Percentiles rank a stretch among this genome's conserved stretches.
Conservation (phyloP, 495 filamentous ascomycete species). For the Daldinia caldariorum region DNA sequence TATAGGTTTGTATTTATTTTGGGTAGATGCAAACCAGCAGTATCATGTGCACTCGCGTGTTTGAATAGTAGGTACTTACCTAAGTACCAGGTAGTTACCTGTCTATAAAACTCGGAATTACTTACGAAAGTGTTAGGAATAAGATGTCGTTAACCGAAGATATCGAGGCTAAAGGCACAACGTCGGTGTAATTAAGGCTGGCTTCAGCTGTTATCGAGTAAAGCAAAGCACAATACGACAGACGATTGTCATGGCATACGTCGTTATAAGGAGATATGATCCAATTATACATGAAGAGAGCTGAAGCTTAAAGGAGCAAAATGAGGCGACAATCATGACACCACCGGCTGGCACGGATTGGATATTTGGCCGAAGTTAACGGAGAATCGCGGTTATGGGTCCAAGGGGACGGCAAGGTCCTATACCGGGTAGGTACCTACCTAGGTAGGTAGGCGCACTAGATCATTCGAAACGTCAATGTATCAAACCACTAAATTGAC, state of each 20-base stretch:
- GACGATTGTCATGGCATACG: slow-evolving; percentile 1
- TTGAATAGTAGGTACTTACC: not conserved
- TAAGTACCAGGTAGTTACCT: no score
- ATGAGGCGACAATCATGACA: slow-evolving; percentile 33
- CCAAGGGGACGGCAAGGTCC: slow-evolving; percentile 17
- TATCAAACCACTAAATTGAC: slow-evolving; percentile 23
- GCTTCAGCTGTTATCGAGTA: slow-evolving; percentile 2
- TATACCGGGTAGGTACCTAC: no score
- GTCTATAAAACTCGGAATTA: not conserved
- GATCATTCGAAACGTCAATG: slow-evolving; percentile 11
- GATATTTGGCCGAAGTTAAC: slow-evolving; percentile 10
- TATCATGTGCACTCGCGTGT: not conserved
- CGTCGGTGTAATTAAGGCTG: slow-evolving; percentile 22
- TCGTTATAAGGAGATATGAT: slow-evolving; percentile 8
- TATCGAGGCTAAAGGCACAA: not conserved
- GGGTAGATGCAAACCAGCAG: slow-evolving; percentile 21
- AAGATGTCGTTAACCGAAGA: not conserved
- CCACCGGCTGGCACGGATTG: slow-evolving; percentile 2
- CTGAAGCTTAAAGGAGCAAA: not conserved
- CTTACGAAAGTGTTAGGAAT: not conserved
- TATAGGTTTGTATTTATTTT: slow-evolving; percentile 15
- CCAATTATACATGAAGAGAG: not conserved
- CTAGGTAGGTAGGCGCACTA: not conserved
- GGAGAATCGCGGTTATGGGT: slow-evolving; percentile 19
- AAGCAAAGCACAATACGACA: not conserved